These are phyloP conservation scores for Crithidia fasciculata DNA, from an alignment of 208 protist species.

Conservation along the genomic window DNA sequence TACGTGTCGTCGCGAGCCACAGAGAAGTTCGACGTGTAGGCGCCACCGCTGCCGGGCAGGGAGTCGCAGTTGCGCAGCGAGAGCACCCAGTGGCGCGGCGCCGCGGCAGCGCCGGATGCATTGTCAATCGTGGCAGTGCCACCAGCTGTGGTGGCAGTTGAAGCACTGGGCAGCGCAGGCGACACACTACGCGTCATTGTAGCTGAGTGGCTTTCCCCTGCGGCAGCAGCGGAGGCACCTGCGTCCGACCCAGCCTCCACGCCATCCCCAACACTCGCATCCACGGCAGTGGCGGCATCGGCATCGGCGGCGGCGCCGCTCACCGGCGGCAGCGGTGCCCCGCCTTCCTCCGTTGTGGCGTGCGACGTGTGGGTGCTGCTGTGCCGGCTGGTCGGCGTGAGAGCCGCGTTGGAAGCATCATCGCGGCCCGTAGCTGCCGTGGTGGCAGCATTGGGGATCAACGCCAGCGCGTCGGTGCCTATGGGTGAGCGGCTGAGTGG, in stretches of 20 bases:
- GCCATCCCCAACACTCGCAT: neutral
- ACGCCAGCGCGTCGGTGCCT: neutral
- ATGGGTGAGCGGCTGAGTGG: neutral
- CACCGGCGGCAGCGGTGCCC: neutral
- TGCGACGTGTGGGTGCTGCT: constrained; percentile 11
- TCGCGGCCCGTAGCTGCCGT: neutral
- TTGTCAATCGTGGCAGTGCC: neutral
- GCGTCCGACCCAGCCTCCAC: neutral
- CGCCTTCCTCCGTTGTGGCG: neutral
- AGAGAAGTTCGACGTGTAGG: constrained; percentile 69
- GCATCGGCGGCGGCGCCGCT: neutral
- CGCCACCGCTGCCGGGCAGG: constrained; percentile 48
- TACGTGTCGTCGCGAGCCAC: constrained; percentile 72
- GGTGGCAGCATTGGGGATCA: neutral
- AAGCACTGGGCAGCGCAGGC: neutral
- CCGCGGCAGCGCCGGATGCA: neutral
- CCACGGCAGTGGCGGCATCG: constrained; percentile 3
- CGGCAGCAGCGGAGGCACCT: neutral
- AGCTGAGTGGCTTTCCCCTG: neutral
- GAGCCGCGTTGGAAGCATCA: neutral
- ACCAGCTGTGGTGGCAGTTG: neutral
- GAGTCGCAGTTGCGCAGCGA: constrained; percentile 69
- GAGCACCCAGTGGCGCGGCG: constrained; percentile 42
- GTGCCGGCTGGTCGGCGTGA: neutral
- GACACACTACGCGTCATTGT: neutral